phyloP scores from a whole-genome alignment of 352 stramenopile genomes.

The Thraustochytrium aureum region DNA sequence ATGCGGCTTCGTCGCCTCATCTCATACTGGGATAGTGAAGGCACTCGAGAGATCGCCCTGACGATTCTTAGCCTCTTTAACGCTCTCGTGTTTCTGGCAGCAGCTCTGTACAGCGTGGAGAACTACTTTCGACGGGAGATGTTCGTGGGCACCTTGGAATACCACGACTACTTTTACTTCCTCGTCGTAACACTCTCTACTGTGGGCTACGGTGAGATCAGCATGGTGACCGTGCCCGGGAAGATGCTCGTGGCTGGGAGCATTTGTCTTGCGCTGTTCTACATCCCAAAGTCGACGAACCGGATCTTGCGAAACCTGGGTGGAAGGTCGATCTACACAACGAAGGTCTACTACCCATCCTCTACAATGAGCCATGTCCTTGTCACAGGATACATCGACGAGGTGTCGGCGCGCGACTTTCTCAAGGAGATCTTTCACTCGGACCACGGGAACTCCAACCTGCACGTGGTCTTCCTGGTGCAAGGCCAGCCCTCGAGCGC shows the following conservation, averaged over 20 bases:
- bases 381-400: conserved; percentile 36
- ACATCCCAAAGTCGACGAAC: conserved; percentile 46
- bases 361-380: conserved; percentile 27
- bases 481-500: neutral
- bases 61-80: conserved; percentile 8
- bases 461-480: conserved; percentile 50
- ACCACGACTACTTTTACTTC: conserved; percentile 52
- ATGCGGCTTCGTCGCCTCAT: conserved; percentile 29
- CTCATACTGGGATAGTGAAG: conserved; percentile 10
- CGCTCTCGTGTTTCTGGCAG: conserved; percentile 7
- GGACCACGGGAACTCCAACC: conserved; percentile 41
- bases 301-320: conserved; percentile 40
- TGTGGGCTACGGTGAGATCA: conserved; percentile 49
- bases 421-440: conserved; percentile 55
- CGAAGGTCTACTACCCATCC: neutral
- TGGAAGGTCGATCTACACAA: conserved; percentile 22
- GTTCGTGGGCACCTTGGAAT: neutral
- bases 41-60: conserved; percentile 34
- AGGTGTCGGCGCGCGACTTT: conserved; percentile 25
- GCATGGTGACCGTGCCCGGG: conserved; percentile 26
- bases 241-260: conserved; percentile 25
- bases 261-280: conserved; percentile 33
- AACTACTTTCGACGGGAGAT: conserved; percentile 10
- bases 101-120: conserved; percentile 14
- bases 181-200: conserved; percentile 48